Evolutionary conservation across 2,329 filamentous ascomycete genomes (phyloP).

Genomic region (Ophiostoma ips): DNA sequence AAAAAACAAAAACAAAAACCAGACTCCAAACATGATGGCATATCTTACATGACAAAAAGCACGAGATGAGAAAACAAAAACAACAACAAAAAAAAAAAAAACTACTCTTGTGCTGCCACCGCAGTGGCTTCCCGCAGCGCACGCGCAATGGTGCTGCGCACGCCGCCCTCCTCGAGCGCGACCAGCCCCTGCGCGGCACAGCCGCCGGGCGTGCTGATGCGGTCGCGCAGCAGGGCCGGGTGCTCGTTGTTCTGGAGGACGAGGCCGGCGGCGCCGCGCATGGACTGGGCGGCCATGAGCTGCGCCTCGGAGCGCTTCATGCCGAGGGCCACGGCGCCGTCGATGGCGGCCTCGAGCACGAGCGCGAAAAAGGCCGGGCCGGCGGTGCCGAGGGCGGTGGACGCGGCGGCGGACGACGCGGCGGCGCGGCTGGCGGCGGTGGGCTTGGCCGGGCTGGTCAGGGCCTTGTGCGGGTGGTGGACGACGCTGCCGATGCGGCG

Average conservation of each 20-base stretch:
- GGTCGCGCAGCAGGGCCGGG: conserved; percentile 59
- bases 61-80: too few species aligned
- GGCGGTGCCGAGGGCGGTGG: conserved; percentile 60
- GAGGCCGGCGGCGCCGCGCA: conserved; percentile 57
- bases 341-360: conserved; percentile 60
- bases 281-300: conserved; percentile 66
- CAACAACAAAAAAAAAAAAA: background rate
- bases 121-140: conserved; percentile 59
- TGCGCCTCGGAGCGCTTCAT: conserved; percentile 58
- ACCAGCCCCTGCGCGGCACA: conserved; percentile 64
- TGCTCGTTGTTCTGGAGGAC: conserved; percentile 55
- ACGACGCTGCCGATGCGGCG: conserved; percentile 53
- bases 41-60: background rate
- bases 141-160: conserved; percentile 51
- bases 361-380: conserved; percentile 66
- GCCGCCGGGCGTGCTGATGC: conserved; percentile 63
- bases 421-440: conserved; percentile 22
- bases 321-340: conserved; percentile 69
- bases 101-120: conserved; percentile 31
- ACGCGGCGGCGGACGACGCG: conserved; percentile 50
- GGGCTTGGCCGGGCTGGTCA: conserved; percentile 22
- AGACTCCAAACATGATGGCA: background rate
- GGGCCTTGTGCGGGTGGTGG: conserved; percentile 5
- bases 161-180: conserved; percentile 57
- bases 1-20: background rate